Base-by-base conservation (phyloP, 768 basidiomycete species). In the Pisolithus orientalis region DNA sequence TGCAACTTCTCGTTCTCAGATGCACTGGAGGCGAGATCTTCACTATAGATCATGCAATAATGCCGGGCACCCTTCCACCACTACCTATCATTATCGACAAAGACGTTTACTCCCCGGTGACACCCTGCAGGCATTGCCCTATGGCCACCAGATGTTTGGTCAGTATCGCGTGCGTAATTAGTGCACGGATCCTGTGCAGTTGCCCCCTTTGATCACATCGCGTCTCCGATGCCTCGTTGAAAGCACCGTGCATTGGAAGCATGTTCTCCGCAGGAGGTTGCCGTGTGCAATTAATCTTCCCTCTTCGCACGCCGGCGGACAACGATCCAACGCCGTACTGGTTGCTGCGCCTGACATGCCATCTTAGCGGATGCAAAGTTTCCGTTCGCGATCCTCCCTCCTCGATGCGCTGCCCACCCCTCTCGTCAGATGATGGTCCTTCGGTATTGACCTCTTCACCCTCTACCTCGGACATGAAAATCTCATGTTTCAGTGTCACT, bases 391-490 rank as follows among this genome's bases (percentile, higher is more conserved):
- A 37, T 55, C 53, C 55, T 50, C 52, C 55, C 55, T 57, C 56
- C 55, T 57, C 53, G 28, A 49, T 55, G 47, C 58, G 56, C 54
- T 62, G 53, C 47, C 52, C 17, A 51, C 54, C 32, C 31, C 55
- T 48, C 60, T 57, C 13, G 13, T 28, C 11, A 27, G 13, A 16
- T 16, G 25, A 28, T 5, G 28, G n/a, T 11, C 13, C 44, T 45
- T 14, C 14, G 10, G 29, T 1, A 28, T 9, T 28, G 24, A 17
- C 44, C 28, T 6, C 56, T 57, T 54, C 57, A 52, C 50, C 60
- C 62, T 60, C 53, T 49, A 58, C 66, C 59, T 68, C 66, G 66
- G 66, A 68, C 49, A 68, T 68, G 66, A 68, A 70, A 38, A 58
- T 44, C 64, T 68, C 66, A 65, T 69, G 65, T 67, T 61, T 52